Evolutionary conservation across 225 moss, liverwort and hornwort genomes (phyloP), one percentile per base, ranked within the genome.

Genomic region (Physcomitrium patens): DNA sequence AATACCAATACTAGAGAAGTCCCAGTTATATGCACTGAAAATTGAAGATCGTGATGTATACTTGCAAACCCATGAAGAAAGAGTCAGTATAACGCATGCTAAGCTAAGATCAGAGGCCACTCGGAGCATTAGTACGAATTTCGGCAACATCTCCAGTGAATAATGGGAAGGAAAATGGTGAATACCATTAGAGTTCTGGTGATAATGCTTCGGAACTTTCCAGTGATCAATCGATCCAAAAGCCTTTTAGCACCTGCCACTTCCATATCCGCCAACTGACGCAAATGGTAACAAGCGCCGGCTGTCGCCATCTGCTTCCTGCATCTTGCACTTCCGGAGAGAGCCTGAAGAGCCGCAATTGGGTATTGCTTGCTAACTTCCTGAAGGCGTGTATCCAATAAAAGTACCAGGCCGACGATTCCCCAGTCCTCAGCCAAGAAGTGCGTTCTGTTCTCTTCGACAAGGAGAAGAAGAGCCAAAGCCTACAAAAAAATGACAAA

Each of bases 261-360:
- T 50, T 91, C 88, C 77, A 82, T 86, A 8, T 96, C 90, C 7
- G 93, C 89, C 78, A 94, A 63, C 70, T 85, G 78, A 18, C 91
- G 86, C 41, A 96, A 79, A 73, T 92, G 92, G 41, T 79, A 82
- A 71, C 92, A 94, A 28, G 96, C 96, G 42, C 94, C 92, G 2
- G 96, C 94, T 44, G 89, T 85, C 45, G 91, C 86, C 94, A 96
- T 96, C 79, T 92, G 94, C 84, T 91, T 94, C 24, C 96, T 73
- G 48, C 92, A 92, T 51, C 67, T 91, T 12, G 82, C 81, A 59
- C 75, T 86, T 12, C 92, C 85, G 24, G 88, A 91, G 9, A 96
- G 89, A 8, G 92, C 82, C 12, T 80, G 83, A 27, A 96, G 85
- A 19, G 94, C 96, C 10, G 91, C 83, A 49, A 94, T 88, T 0